A percentile compares a stretch with the other conserved stretches of the same genome.
These are phyloP conservation scores for Pseudoscleropodium purum DNA, from an alignment of 225 moss, liverwort and hornwort genomes.

Conservation along the genomic window DNA sequence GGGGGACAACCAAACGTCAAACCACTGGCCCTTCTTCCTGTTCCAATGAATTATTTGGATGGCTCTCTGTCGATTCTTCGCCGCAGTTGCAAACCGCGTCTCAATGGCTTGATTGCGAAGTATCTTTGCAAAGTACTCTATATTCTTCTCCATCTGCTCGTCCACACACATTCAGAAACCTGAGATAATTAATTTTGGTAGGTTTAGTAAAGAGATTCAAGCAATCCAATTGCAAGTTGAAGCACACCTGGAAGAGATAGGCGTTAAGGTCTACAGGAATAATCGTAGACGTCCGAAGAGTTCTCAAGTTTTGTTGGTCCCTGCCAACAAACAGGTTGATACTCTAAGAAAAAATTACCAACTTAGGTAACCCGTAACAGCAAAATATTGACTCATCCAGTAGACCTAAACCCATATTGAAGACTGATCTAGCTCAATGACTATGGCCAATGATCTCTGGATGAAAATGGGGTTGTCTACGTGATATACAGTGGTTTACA, in stretches of 20 bases:
- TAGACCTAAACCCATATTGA: not conserved
- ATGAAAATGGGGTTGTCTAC: not conserved
- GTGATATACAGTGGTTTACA: not conserved
- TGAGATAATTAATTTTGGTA: not conserved
- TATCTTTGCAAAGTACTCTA: conserved; percentile 24
- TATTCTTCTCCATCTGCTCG: conserved; percentile 37
- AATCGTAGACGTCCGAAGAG: conserved; percentile 36
- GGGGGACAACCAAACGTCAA: conserved; percentile 27
- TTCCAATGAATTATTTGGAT: conserved; percentile 42
- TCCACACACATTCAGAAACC: not conserved
- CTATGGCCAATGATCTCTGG: not conserved
- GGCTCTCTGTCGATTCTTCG: conserved; percentile 14
- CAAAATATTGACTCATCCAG: not conserved
- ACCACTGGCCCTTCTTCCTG: conserved; percentile 31
- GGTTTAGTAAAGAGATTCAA: not conserved
- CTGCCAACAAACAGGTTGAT: not conserved
- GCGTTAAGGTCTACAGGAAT: conserved; percentile 36
- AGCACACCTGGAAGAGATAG: conserved; percentile 28
- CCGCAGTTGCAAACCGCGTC: conserved; percentile 3
- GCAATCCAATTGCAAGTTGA: not conserved
- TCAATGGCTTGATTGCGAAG: conserved; percentile 9
- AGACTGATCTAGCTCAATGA: not conserved
- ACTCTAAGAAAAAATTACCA: not conserved
- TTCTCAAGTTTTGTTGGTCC: conserved; percentile 34
- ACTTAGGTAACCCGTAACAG: not conserved